Conservation (phyloP, 2,329 filamentous ascomycete genomes). For the Phialemoniopsis sp. region DNA sequence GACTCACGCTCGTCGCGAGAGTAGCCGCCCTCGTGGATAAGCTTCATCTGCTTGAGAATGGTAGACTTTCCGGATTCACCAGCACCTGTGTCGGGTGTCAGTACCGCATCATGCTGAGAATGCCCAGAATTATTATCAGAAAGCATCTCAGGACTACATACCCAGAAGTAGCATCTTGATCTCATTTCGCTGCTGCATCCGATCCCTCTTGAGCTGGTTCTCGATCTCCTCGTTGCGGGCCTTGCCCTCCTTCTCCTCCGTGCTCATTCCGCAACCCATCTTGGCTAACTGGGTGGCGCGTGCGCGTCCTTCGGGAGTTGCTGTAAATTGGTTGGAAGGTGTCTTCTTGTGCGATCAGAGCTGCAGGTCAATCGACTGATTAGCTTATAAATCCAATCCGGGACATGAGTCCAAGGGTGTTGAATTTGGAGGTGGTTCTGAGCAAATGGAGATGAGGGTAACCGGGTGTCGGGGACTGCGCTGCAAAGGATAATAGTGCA, state of each 20-base stretch:
- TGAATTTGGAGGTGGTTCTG: not conserved
- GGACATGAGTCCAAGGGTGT: not conserved
- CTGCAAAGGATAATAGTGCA: no score
- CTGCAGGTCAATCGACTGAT: no score
- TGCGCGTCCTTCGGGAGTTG: no score
- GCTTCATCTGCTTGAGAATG: constrained; percentile 96
- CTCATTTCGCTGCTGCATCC: constrained; percentile 98
- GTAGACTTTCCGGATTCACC: constrained; percentile 97
- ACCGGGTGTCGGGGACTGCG: not conserved
- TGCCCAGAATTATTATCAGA: constrained; percentile 1
- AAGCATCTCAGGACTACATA: constrained; percentile 41
- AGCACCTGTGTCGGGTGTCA: constrained; percentile 59
- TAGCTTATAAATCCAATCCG: not conserved
- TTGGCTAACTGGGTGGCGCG: constrained; percentile 42
- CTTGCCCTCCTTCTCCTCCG: constrained; percentile 99
- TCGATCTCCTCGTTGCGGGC: constrained; percentile 99
- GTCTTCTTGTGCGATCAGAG: no score
- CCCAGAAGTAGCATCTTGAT: constrained; percentile 99
- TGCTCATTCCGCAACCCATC: constrained; percentile 99
- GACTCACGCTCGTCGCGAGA: constrained; percentile 79
- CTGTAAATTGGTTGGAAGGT: no score
- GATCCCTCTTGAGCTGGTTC: constrained; percentile 97
- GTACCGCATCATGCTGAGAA: not conserved
- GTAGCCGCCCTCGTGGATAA: constrained; percentile 98
- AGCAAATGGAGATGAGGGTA: not conserved